These are phyloP conservation scores for Flaveria brownii DNA, from an alignment of 129 eudicot genomes.

Conservation along the genomic window DNA sequence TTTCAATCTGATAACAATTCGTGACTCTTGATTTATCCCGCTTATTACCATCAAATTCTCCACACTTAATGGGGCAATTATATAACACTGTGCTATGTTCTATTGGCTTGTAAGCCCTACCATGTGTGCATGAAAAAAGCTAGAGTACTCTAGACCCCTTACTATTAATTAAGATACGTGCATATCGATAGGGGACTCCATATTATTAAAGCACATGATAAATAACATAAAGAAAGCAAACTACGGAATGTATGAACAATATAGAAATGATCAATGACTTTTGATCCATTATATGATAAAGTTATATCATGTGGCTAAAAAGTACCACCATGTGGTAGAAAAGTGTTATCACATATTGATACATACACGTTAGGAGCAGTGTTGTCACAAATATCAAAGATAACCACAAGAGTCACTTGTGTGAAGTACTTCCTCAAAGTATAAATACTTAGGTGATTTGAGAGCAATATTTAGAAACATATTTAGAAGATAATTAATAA, in stretches of 20 bases:
- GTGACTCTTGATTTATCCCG: too few species aligned
- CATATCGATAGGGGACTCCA: neutral
- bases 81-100: neutral
- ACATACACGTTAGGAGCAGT: neutral
- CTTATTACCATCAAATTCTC: too few species aligned
- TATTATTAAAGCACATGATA: neutral
- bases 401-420: neutral
- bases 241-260: neutral
- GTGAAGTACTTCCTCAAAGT: neutral
- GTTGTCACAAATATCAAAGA: neutral
- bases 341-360: neutral
- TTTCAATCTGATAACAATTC: too few species aligned
- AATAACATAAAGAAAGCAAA: neutral
- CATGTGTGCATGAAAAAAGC: neutral
- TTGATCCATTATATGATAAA: neutral
- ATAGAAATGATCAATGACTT: neutral
- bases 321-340: neutral
- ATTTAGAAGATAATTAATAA: neutral
- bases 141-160: neutral
- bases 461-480: neutral
- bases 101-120: neutral
- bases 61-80: neutral
- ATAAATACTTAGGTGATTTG: too few species aligned
- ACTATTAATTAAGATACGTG: neutral
- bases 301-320: neutral